Conservation (phyloP, 371 early-diverging fungal genomes). For the Rhizoclosmatium hyalinum region DNA sequence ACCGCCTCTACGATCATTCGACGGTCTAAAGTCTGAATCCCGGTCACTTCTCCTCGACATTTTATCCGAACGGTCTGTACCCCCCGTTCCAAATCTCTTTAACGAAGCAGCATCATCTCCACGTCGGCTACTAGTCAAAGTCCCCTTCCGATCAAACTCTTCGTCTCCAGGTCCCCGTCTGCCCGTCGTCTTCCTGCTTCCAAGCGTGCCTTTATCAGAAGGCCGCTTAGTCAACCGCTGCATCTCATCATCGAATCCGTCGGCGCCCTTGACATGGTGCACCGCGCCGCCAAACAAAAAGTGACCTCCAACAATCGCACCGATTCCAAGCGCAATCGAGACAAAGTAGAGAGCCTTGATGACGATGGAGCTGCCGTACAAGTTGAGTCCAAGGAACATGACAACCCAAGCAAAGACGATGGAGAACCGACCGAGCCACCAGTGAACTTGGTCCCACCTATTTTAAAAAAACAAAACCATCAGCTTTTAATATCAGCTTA, state of each 20-base stretch:
- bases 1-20: conserved; percentile 1
- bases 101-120: neutral
- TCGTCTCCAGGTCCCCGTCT: conserved; percentile 7
- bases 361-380: conserved; percentile 16
- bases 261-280: conserved; percentile 24
- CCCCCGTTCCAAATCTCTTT: neutral
- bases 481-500: no score
- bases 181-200: neutral
- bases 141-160: neutral
- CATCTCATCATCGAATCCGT: conserved; percentile 1
- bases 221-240: neutral
- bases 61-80: neutral
- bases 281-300: conserved; percentile 29
- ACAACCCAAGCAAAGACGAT: conserved; percentile 36
- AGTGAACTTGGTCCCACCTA: conserved; percentile 49
- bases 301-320: conserved; percentile 15
- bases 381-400: conserved; percentile 33
- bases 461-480: no score
- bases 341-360: conserved; percentile 11
- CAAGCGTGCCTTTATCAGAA: neutral
- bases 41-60: neutral
- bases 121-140: neutral
- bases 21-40: neutral
- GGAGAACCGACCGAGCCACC: conserved; percentile 48
- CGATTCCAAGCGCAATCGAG: conserved; percentile 2